A percentile compares a stretch with the other conserved stretches of the same genome.
Conservation (phyloP, 1,284 basidiomycete genomes). For the Cutaneotrichosporon dermatis region DNA sequence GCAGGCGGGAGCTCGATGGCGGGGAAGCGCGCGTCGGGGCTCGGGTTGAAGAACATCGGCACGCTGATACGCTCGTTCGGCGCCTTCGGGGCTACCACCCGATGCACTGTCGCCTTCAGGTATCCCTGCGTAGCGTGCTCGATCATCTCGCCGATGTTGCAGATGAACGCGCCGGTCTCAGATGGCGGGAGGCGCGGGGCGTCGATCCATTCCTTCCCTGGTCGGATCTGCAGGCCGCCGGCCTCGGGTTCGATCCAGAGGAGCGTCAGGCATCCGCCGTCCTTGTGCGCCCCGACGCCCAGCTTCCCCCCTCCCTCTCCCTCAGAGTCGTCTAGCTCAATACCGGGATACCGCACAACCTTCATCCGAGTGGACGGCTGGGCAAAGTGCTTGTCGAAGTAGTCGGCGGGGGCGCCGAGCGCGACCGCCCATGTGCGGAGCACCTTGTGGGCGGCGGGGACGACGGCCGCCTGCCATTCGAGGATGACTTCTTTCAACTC, state of each 20-base stretch:
- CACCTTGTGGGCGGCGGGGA: conserved; percentile 15
- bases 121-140: conserved; percentile 21
- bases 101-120: conserved; percentile 19
- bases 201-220: conserved; percentile 58
- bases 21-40: conserved; percentile 15
- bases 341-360: conserved; percentile 18
- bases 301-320: neutral
- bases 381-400: conserved; percentile 17
- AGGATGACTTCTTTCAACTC: conserved; percentile 5
- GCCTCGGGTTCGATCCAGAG: conserved; percentile 15
- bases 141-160: conserved; percentile 61
- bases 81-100: conserved; percentile 7
- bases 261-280: conserved; percentile 18
- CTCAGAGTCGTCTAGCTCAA: neutral
- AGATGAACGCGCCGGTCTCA: conserved; percentile 64
- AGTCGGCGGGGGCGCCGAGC: conserved; percentile 15
- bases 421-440: conserved; percentile 16
- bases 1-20: conserved; percentile 5
- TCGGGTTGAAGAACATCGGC: conserved; percentile 20
- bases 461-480: conserved; percentile 15
- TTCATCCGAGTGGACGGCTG: conserved; percentile 15
- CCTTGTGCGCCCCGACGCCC: conserved; percentile 21
- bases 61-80: conserved; percentile 12
- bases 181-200: conserved; percentile 55
- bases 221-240: conserved; percentile 13